Evolutionary conservation across 1,284 basidiomycete genomes (phyloP), one percentile per base, ranked within the genome.

Genomic region (Peniophora sp.): DNA sequence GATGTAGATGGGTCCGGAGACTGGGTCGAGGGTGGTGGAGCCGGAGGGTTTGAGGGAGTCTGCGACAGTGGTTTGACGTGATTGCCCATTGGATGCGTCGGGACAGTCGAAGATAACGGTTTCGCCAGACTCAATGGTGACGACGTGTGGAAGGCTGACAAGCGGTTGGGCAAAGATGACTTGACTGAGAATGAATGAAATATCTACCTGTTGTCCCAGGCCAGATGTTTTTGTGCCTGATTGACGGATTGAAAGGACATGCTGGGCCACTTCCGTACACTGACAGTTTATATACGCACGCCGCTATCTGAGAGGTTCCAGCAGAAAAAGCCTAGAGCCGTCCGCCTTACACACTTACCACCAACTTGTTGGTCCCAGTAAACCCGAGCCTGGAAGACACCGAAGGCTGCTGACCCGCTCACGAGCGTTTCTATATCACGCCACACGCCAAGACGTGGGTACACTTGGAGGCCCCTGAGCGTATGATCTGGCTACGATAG

Each of bases 51-150:
- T 52, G 37, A 83, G 57, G 17, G 66, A 54, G 0, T 55, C 48
- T 3, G 61, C 52, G 15, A 70, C 73, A 12, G 77, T 41, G 77
- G 3, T 65, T 54, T n/a, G 69, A 57, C 0, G 67, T 74, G 52
- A 83, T 69, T 82, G 78, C 9, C 79, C 79, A 54, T 82, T 82
- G 17, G 79, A 81, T 0, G 74, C 79, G 56, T 83, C 80, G 24
- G 79, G 70, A 55, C 81, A 83, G 59, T 79, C 77, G 57, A 83
- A 80, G 9, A 68, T 68, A 51, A 83, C 66, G 3, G 68, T 74
- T 5, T 76, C 74, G 5, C 79, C 79, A 0, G 80, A 82, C 47
- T 71, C 54, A 45, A 83, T 59, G 23, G 60, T 69, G 20, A 79
- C 54, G 11, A 71, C 69, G 0, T 79, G 80, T 12, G 68, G 66